phyloP scores from a whole-genome alignment of 768 basidiomycete species.

The Boletus coccyginus region DNA sequence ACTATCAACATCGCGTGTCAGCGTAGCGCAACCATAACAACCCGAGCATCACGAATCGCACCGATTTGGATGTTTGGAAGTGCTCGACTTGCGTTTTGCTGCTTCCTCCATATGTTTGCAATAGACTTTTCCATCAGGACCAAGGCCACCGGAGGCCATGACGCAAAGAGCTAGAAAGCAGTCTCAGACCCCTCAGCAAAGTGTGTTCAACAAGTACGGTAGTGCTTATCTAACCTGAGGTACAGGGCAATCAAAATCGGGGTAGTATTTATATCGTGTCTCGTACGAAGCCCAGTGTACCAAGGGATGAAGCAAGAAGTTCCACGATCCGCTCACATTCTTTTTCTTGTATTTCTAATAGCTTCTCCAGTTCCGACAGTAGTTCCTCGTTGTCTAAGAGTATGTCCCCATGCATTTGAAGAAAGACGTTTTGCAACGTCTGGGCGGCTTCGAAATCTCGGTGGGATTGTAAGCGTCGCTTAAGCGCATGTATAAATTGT shows the following conservation, averaged over 20 bases:
- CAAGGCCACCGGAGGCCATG: slow-evolving; percentile 22
- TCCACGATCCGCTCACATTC: slow-evolving; percentile 80
- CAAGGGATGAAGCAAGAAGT: slow-evolving; percentile 69
- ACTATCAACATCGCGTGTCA: slow-evolving; percentile 17
- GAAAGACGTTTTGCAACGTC: slow-evolving; percentile 78
- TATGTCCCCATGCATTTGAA: slow-evolving; percentile 81
- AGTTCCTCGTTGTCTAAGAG: slow-evolving; percentile 72
- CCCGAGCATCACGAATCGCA: slow-evolving; percentile 21
- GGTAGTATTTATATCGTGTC: slow-evolving; percentile 46
- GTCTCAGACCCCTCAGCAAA: neutral
- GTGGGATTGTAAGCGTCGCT: slow-evolving; percentile 68
- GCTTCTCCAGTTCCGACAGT: slow-evolving; percentile 47
- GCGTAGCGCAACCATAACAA: neutral
- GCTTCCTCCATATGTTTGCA: slow-evolving; percentile 39
- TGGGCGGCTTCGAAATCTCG: slow-evolving; percentile 96
- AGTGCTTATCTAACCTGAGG: slow-evolving; percentile 24
- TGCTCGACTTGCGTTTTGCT: slow-evolving; percentile 33
- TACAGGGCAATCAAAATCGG: neutral
- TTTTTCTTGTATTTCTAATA: slow-evolving; percentile 64
- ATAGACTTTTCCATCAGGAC: slow-evolving; percentile 33
- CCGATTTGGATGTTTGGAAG: slow-evolving; percentile 36
- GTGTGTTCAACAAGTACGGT: neutral
- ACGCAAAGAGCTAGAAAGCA: neutral
- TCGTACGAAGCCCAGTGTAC: slow-evolving; percentile 73
- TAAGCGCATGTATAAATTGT: slow-evolving; percentile 72